These are phyloP conservation scores for Vitis cinerea DNA, from an alignment of 164 flowering plant species.

Conservation along the genomic window DNA sequence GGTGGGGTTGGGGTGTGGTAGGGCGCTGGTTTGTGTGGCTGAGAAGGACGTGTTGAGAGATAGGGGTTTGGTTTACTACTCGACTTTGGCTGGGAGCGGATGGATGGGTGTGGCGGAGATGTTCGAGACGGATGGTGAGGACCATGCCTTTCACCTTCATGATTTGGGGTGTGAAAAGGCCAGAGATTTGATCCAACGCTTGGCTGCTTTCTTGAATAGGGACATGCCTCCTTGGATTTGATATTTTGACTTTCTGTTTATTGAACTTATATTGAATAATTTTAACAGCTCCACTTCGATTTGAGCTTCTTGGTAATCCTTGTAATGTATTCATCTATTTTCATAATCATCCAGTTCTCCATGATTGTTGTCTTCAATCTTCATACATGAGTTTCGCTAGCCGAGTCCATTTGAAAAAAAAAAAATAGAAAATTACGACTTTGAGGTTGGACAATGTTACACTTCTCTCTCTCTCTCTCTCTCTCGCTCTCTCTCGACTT, in stretches of 20 bases:
- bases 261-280: too few species aligned
- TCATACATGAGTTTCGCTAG: too few species aligned
- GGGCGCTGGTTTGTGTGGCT: constrained; percentile 18
- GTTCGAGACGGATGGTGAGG: constrained; percentile 12
- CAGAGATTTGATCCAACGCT: constrained; percentile 9
- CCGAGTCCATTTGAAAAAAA: too few species aligned
- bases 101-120: constrained; percentile 21
- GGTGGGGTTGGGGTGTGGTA: constrained; percentile 14
- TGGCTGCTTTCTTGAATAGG: constrained; percentile 18
- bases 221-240: constrained; percentile 7
- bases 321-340: too few species aligned
- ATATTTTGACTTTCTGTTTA: not conserved
- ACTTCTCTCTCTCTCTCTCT: too few species aligned
- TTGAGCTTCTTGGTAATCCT: too few species aligned
- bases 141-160: constrained; percentile 16
- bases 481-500: too few species aligned
- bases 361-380: too few species aligned
- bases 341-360: too few species aligned
- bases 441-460: too few species aligned
- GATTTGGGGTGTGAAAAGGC: constrained; percentile 12
- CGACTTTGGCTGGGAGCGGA: constrained; percentile 9
- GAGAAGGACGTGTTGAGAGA: constrained; percentile 18
- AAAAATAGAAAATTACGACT: too few species aligned
- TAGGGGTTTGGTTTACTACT: constrained; percentile 17
- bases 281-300: too few species aligned